Evolutionary conservation across 2,329 filamentous ascomycete species (phyloP).

Genomic region (Epichloe scottii): DNA sequence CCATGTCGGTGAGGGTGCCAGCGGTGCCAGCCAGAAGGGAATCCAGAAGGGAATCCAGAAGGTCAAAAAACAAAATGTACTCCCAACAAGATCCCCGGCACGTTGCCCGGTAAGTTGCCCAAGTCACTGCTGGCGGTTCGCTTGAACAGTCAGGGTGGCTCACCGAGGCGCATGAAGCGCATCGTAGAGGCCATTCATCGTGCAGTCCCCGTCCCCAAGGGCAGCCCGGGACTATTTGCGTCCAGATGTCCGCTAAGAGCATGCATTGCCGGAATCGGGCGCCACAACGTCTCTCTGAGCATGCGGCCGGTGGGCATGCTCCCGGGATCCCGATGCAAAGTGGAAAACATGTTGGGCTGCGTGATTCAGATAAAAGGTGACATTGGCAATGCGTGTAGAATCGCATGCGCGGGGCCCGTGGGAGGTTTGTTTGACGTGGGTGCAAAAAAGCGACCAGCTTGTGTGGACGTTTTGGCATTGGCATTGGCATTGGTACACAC

Average conservation of each 20-base stretch:
- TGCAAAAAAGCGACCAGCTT: background rate
- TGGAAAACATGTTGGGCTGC: background rate
- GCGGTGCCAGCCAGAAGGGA: background rate
- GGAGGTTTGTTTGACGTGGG: background rate
- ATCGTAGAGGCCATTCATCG: no score
- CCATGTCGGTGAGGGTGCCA: background rate
- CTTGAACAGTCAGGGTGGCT: background rate
- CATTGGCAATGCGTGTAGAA: background rate
- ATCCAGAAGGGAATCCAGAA: background rate
- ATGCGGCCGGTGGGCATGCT: background rate
- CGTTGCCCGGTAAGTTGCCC: background rate
- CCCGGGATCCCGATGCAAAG: background rate
- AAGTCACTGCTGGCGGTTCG: background rate
- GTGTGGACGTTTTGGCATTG: no score
- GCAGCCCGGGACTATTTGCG: no score
- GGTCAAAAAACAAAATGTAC: background rate
- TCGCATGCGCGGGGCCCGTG: background rate
- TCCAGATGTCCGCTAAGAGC: background rate
- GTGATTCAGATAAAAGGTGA: background rate
- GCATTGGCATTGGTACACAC: background rate
- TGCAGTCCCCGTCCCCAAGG: no score
- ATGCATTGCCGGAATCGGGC: background rate
- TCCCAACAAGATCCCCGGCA: background rate
- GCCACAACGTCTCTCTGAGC: background rate
- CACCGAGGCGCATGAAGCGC: background rate